phyloP scores from a whole-genome alignment of 768 basidiomycete species.

The Suillus paluster region DNA sequence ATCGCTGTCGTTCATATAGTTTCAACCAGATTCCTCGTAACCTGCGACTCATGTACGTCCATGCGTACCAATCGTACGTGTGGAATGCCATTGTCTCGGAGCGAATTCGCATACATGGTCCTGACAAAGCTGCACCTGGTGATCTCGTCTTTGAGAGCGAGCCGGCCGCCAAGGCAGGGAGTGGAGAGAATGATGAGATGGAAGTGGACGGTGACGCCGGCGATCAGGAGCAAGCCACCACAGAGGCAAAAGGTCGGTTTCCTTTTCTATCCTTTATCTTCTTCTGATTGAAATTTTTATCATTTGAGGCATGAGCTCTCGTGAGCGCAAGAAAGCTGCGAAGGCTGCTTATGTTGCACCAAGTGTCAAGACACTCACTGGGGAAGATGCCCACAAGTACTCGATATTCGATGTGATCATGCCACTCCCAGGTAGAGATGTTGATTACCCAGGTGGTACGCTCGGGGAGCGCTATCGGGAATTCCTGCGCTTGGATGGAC shows the following conservation, averaged over 20 bases:
- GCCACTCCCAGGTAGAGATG: constrained; percentile 95
- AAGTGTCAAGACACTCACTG: constrained; percentile 76
- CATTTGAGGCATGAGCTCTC: constrained; percentile 24
- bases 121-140: constrained; percentile 75
- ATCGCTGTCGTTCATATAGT: constrained; percentile 10
- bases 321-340: constrained; percentile 24
- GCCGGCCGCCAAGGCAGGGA: constrained; percentile 16
- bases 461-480: constrained; percentile 87
- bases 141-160: constrained; percentile 84
- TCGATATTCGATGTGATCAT: constrained; percentile 95
- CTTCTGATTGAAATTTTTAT: constrained; percentile 12
- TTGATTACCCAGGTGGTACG: constrained; percentile 86
- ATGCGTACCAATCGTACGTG: constrained; percentile 97
- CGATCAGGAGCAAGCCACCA: constrained; percentile 32
- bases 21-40: constrained; percentile 89
- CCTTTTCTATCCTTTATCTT: constrained; percentile 5
- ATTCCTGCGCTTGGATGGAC: constrained; percentile 82
- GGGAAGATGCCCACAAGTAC: constrained; percentile 78
- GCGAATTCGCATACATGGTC: constrained; percentile 79
- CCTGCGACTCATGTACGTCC: constrained; percentile 95
- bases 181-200: constrained; percentile 23
- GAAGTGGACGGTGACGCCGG: constrained; percentile 38
- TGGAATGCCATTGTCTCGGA: constrained; percentile 99
- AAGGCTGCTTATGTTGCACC: constrained; percentile 46
- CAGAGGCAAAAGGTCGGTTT: constrained; percentile 39